Evolutionary conservation across 352 stramenopile genomes (phyloP).

Genomic region (Elongisporangium senticosum): DNA sequence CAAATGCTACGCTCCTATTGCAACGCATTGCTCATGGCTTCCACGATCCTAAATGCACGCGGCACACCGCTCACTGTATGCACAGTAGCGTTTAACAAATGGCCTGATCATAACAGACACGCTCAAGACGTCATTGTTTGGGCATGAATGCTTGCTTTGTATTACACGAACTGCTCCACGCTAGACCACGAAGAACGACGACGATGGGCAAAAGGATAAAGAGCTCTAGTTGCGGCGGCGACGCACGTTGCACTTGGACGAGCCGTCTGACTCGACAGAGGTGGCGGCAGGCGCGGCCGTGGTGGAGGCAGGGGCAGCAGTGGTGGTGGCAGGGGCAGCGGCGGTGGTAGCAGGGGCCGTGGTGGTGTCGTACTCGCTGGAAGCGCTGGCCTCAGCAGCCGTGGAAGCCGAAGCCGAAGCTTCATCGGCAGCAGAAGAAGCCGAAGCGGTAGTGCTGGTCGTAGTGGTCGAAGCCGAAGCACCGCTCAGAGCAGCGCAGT

Average conservation of each 20-base stretch:
- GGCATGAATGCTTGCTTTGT: neutral
- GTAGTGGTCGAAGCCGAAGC: conserved; percentile 13
- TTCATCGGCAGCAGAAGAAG: neutral
- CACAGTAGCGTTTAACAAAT: no score
- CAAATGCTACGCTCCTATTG: neutral
- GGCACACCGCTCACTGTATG: neutral
- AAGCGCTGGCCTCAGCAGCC: neutral
- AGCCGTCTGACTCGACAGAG: conserved; percentile 7
- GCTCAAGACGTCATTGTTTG: neutral
- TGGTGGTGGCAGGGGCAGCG: neutral
- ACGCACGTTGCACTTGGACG: conserved; percentile 5
- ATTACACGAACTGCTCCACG: neutral
- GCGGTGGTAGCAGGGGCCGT: conserved; percentile 6
- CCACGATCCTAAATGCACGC: neutral
- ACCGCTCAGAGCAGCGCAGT: conserved; percentile 27
- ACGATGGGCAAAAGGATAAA: neutral
- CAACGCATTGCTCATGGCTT: neutral
- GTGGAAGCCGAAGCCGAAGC: neutral
- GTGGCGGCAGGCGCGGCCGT: conserved; percentile 7
- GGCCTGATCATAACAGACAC: no score
- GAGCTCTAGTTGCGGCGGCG: conserved; percentile 3
- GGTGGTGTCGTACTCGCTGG: neutral
- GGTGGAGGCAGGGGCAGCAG: neutral
- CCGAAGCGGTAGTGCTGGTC: conserved; percentile 6
- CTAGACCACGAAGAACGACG: neutral